phyloP scores from a whole-genome alignment of 1,139 yeast genomes.

The Sugiyamaella novakii region DNA sequence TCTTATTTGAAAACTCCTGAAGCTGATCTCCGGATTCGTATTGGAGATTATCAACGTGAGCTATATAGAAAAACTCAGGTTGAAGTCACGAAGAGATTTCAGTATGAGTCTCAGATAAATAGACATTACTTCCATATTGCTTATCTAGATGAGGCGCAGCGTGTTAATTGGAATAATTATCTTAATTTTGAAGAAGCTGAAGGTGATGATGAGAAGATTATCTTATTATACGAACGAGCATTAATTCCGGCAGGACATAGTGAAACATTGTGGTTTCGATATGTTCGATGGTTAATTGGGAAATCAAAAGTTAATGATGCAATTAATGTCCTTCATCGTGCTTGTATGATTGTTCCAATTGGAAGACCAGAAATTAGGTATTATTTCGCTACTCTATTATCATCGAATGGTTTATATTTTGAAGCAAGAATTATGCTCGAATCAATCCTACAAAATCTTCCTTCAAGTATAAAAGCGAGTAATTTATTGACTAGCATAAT shows the following conservation, averaged over 20 bases:
- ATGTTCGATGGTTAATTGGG: constrained; percentile 49
- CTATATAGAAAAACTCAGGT: constrained; percentile 64
- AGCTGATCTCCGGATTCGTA: constrained; percentile 37
- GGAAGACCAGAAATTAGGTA: constrained; percentile 41
- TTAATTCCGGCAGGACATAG: constrained; percentile 56
- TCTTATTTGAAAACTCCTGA: constrained; percentile 26
- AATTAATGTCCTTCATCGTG: constrained; percentile 36
- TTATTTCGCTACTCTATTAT: constrained; percentile 40
- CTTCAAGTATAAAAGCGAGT: constrained; percentile 39
- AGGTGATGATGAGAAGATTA: constrained; percentile 38
- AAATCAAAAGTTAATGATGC: constrained; percentile 29
- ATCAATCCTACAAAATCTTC: constrained; percentile 36
- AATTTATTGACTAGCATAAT: constrained; percentile 20
- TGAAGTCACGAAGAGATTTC: constrained; percentile 56
- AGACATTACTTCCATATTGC: constrained; percentile 56
- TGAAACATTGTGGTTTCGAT: constrained; percentile 64
- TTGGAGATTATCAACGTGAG: constrained; percentile 44
- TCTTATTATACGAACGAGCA: constrained; percentile 53
- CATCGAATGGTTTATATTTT: constrained; percentile 35
- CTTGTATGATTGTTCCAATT: constrained; percentile 38
- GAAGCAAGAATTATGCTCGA: constrained; percentile 37
- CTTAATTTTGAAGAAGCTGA: constrained; percentile 54
- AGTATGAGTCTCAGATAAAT: constrained; percentile 58
- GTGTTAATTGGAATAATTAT: constrained; percentile 62
- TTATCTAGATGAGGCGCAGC: constrained; percentile 49